phyloP scores from a whole-genome alignment of 176 grass and related monocot genomes.

The Tillandsia leiboldiana region DNA sequence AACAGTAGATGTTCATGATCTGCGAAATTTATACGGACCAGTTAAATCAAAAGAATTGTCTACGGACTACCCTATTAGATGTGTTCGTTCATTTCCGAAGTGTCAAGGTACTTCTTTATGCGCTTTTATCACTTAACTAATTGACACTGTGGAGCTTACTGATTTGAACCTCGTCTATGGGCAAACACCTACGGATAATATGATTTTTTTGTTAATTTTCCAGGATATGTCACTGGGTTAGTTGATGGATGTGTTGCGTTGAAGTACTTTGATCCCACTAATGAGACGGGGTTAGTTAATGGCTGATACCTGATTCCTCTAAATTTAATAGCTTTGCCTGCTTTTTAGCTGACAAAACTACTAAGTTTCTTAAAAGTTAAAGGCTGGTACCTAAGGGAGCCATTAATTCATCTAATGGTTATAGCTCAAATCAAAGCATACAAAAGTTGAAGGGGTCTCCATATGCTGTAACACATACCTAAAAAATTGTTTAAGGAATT shows the following conservation, averaged over 20 bases:
- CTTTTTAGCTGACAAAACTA: too few species aligned
- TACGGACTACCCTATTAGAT: conserved; percentile 33
- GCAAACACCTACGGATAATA: too few species aligned
- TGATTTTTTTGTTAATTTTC: conserved; percentile 3
- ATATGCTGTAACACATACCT: too few species aligned
- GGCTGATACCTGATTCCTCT: conserved; percentile 16
- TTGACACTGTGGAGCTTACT: too few species aligned
- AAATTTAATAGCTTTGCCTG: neutral
- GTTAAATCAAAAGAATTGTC: conserved; percentile 38
- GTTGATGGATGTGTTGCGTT: conserved; percentile 48
- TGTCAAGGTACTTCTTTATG: conserved; percentile 35
- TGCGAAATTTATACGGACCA: conserved; percentile 41
- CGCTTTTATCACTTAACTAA: too few species aligned
- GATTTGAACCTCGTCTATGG: too few species aligned
- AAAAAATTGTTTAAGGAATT: too few species aligned
- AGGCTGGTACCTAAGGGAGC: too few species aligned
- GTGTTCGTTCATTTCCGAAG: conserved; percentile 40
- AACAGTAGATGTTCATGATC: conserved; percentile 44
- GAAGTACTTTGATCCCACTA: conserved; percentile 46
- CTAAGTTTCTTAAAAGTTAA: too few species aligned
- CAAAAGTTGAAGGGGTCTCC: too few species aligned
- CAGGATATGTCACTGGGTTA: conserved; percentile 49
- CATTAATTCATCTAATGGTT: too few species aligned
- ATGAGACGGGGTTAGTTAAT: conserved; percentile 42
- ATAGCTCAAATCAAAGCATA: too few species aligned